Evolutionary conservation across 345 rosid species (phyloP).

Genomic region (Anacardium occidentale): DNA sequence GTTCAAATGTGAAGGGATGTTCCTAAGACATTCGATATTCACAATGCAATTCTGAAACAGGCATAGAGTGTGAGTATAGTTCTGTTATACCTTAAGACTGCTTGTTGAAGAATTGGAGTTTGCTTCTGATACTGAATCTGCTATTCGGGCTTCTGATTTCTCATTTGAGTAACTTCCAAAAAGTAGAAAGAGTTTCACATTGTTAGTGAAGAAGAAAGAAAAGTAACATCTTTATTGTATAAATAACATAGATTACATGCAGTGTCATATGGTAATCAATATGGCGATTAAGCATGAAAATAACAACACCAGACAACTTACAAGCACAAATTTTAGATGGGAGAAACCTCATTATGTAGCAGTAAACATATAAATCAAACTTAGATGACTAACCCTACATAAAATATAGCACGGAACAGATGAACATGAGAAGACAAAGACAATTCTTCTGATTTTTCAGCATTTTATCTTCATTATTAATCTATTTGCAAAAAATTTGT

Average conservation of each 20-base stretch:
- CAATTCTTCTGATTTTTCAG: neutral
- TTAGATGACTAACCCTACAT: neutral
- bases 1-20: neutral
- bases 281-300: neutral
- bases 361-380: conserved; percentile 4
- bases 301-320: neutral
- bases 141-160: conserved; percentile 59
- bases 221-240: neutral
- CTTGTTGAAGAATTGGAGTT: conserved; percentile 42
- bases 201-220: conserved; percentile 3
- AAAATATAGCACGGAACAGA: neutral
- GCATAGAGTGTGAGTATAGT: neutral
- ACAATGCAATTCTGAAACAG: neutral
- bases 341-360: neutral
- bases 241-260: neutral
- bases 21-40: neutral
- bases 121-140: conserved; percentile 39
- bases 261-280: neutral
- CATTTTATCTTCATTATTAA: neutral
- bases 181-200: conserved; percentile 1
- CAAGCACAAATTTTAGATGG: neutral
- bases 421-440: neutral
- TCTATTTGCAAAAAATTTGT: neutral
- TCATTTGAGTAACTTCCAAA: conserved; percentile 76
- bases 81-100: conserved; percentile 38